Evolutionary conservation across 106 monocot genomes (phyloP).

Genomic region (Platanthera guangdongensis): DNA sequence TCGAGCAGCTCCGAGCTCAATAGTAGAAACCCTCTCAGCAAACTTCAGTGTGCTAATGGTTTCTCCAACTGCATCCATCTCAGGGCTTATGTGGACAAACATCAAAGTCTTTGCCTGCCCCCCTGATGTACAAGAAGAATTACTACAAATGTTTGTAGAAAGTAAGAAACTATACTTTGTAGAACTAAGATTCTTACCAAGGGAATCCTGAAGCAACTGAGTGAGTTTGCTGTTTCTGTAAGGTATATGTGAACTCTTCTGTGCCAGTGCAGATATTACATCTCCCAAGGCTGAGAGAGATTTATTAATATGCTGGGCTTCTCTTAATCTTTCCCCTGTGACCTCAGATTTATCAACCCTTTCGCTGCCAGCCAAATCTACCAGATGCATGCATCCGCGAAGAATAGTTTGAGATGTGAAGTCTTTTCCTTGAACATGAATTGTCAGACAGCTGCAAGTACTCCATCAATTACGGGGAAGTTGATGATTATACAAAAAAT

Average conservation of each 20-base stretch:
- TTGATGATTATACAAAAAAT: too few relatives aligned
- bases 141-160: not conserved
- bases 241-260: slow-evolving; percentile 49
- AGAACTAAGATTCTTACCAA: slow-evolving; percentile 21
- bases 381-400: slow-evolving; percentile 46
- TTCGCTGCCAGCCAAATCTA: slow-evolving; percentile 61
- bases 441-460: slow-evolving; percentile 42
- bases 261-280: slow-evolving; percentile 48
- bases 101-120: slow-evolving; percentile 58
- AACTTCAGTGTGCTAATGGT: slow-evolving; percentile 57
- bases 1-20: slow-evolving; percentile 44
- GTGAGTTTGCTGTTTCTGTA: slow-evolving; percentile 65
- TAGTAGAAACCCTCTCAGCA: slow-evolving; percentile 43
- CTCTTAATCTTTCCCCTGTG: slow-evolving; percentile 42
- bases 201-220: slow-evolving; percentile 54
- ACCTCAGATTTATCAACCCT: slow-evolving; percentile 54
- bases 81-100: slow-evolving; percentile 63
- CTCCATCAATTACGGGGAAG: not conserved
- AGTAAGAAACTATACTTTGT: not conserved
- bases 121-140: slow-evolving; percentile 9
- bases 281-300: slow-evolving; percentile 59
- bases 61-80: slow-evolving; percentile 38
- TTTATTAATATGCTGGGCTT: slow-evolving; percentile 56
- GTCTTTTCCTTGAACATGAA: slow-evolving; percentile 54
- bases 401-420: slow-evolving; percentile 27